These are phyloP conservation scores for Schwanniomyces vanrijiae DNA, from an alignment of 805 yeast genomes.

Conservation along the genomic window DNA sequence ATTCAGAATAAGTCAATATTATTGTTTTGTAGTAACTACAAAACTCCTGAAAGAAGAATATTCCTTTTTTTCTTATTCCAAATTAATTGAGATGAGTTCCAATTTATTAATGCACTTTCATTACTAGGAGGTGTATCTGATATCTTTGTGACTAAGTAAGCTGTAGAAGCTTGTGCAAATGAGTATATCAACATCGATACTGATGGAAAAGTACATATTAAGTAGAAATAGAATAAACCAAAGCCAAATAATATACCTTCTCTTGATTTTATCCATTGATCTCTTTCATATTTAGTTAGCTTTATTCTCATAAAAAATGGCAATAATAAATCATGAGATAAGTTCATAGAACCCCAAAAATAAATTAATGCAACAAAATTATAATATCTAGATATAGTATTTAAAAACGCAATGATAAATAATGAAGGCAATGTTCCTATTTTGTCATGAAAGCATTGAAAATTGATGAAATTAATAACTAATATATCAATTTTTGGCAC, in stretches of 20 bases:
- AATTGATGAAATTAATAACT: conserved; percentile 43
- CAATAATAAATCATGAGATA: conserved; percentile 45
- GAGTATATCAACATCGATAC: conserved; percentile 50
- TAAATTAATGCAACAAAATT: conserved; percentile 39
- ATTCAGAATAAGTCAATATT: conserved; percentile 19
- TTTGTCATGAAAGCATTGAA: conserved; percentile 41
- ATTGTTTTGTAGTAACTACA: no score
- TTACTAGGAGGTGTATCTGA: conserved; percentile 43
- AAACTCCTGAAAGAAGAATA: conserved; percentile 19
- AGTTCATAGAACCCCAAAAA: conserved; percentile 46
- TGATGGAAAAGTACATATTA: conserved; percentile 42
- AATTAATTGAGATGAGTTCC: conserved; percentile 32
- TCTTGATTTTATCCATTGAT: conserved; percentile 51
- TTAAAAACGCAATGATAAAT: conserved; percentile 32
- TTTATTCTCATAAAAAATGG: conserved; percentile 53
- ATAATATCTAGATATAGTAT: conserved; percentile 33
- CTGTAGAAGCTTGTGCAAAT: conserved; percentile 53
- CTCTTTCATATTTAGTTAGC: conserved; percentile 39
- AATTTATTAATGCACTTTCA: conserved; percentile 23
- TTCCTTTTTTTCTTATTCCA: conserved; percentile 26
- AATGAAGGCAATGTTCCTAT: conserved; percentile 49
- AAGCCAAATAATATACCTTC: conserved; percentile 59
- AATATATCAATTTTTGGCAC: conserved; percentile 44
- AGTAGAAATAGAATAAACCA: conserved; percentile 46
- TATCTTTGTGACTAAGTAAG: conserved; percentile 53